Conservation (phyloP, 2,329 filamentous ascomycete genomes). For the Ophiostoma montium region DNA sequence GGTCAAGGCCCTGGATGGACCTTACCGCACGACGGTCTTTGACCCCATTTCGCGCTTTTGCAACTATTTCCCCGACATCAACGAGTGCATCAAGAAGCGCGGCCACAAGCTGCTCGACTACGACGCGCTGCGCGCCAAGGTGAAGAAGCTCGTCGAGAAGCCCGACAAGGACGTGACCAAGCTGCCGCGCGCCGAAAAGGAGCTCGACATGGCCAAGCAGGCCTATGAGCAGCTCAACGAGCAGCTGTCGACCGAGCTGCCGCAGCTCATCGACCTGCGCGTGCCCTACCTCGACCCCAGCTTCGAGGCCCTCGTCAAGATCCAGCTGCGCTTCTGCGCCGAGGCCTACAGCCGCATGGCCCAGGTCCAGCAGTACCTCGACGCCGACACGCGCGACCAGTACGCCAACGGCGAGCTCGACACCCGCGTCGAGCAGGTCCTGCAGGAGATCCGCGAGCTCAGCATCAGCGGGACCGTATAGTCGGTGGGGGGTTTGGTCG, state of each 20-base stretch:
- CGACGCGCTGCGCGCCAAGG: slow-evolving; percentile 85
- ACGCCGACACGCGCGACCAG: slow-evolving; percentile 87
- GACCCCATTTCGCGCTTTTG: slow-evolving; percentile 95
- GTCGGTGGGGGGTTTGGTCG: neutral
- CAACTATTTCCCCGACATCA: slow-evolving; percentile 97
- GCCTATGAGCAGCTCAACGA: slow-evolving; percentile 97
- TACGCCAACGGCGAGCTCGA: slow-evolving; percentile 91
- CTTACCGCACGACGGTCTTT: slow-evolving; percentile 86
- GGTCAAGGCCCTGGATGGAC: slow-evolving; percentile 93
- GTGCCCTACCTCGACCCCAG: slow-evolving; percentile 95
- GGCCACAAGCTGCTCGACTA: slow-evolving; percentile 98
- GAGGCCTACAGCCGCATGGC: slow-evolving; percentile 97
- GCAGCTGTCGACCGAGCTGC: slow-evolving; percentile 82
- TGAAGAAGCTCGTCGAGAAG: slow-evolving; percentile 95
- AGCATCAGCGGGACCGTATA: slow-evolving; percentile 69
- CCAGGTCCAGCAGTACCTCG: slow-evolving; percentile 96
- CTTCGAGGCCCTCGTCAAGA: slow-evolving; percentile 97
- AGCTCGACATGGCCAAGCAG: slow-evolving; percentile 83
- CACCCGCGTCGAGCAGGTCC: slow-evolving; percentile 79
- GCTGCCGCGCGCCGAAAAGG: slow-evolving; percentile 88
- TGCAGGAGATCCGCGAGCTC: slow-evolving; percentile 92
- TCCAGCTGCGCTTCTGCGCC: slow-evolving; percentile 92
- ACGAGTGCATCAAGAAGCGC: slow-evolving; percentile 98
- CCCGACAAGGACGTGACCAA: slow-evolving; percentile 97
- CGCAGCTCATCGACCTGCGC: slow-evolving; percentile 89